Evolutionary conservation across 2,329 filamentous ascomycete species (phyloP), one percentile per base, ranked within the genome.

Genomic region (Arthrinium puccinioides): DNA sequence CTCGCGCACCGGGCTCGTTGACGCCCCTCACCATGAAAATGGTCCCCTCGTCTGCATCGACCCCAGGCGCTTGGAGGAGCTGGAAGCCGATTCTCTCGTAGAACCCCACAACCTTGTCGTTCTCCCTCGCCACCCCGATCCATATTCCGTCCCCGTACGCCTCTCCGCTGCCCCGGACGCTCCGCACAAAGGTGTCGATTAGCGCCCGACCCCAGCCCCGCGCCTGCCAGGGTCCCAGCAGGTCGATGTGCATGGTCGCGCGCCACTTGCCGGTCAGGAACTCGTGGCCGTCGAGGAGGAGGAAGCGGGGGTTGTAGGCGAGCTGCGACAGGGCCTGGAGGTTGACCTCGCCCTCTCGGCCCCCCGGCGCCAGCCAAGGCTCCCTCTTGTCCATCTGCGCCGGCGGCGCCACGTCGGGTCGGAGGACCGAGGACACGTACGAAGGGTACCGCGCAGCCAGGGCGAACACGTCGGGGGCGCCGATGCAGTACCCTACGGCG

Each of bases 401-500:
- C 6, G 59, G 60, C 4, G 13, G 11, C 1, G 50, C 44, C 9
- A 62, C 25, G 50, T 48, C 11, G 31, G 37, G 21, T 1, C 52
- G 49, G 2, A 69, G 57, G 9, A 71, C 53, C 9, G 54, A 45
- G 9, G 33, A 16, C 11, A 61, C 47, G 55, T 70, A 72, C 6
- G 48, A 44, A 4, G 42, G 45, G 54, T 70, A 72, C 2, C 41
- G 50, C 2, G 43, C 47, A 13, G 55, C 52, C 33, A 72, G 61
- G 44, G 57, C 53, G 32, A 55, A 41, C 14, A 70, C 59, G 52
- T 69, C 62, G 9, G 69, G 56, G 32, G 56, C 59, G 37, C 66
- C 66, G 51, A 72, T 64, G 42, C 67, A 66, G 55, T 73, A 73
- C n/a, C 69, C 69, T 23, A 70, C 68, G 1, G 58, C 62, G 7